Conservation (phyloP, 768 basidiomycete genomes). For the Russula ochroleuca region DNA sequence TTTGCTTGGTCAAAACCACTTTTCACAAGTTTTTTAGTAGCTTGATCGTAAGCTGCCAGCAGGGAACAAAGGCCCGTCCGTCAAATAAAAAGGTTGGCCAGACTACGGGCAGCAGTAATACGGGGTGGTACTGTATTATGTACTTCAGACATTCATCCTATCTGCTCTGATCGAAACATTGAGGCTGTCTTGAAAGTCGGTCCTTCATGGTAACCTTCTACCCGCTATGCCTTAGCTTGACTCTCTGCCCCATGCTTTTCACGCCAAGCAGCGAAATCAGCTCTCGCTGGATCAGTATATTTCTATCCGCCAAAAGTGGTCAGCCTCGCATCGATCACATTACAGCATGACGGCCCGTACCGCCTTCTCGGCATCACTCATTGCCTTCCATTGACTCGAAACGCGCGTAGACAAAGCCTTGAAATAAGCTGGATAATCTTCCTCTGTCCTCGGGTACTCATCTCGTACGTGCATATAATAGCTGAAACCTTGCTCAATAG, state of each 20-base stretch:
- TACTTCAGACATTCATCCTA: not conserved
- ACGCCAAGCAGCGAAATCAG: conserved; percentile 9
- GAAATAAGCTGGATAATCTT: not conserved
- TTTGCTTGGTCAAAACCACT: no score
- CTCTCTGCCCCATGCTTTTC: not conserved
- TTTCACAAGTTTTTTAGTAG: no score
- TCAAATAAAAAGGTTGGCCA: not conserved
- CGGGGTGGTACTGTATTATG: no score
- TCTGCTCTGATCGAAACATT: not conserved
- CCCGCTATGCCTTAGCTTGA: not conserved
- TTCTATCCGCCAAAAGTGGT: conserved; percentile 1
- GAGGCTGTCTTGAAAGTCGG: not conserved
- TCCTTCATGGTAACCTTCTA: not conserved
- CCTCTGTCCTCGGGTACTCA: conserved; percentile 2
- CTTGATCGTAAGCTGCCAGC: no score
- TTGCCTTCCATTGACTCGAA: conserved; percentile 9
- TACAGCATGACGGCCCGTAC: conserved; percentile 22
- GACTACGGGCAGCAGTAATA: not conserved
- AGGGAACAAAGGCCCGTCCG: no score
- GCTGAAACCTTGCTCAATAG: not conserved
- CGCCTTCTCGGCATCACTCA: conserved; percentile 22
- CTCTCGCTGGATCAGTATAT: conserved; percentile 8
- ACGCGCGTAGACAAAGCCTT: not conserved
- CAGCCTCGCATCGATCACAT: not conserved
- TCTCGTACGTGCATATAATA: not conserved